Evolutionary conservation across 306 rosid species (phyloP).

Genomic region (Rosa lucieae): DNA sequence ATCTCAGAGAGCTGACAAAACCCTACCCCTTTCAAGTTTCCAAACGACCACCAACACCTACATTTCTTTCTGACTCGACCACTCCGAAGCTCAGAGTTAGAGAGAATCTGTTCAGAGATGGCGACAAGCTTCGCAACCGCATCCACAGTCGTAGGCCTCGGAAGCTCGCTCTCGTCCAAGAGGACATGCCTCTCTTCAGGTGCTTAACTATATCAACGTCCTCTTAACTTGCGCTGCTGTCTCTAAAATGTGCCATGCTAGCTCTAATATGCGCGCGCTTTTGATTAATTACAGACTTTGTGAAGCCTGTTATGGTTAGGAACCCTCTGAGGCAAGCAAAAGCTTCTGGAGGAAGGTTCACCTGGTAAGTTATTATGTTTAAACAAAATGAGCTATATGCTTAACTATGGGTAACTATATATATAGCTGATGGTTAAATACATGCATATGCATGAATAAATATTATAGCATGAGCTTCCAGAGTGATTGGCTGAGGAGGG

Average conservation of each 20-base stretch:
- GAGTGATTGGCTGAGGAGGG: constrained; percentile 83
- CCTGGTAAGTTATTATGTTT: constrained; percentile 48
- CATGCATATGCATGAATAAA: neutral
- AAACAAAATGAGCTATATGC: neutral
- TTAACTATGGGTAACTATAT: neutral
- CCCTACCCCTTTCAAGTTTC: neutral
- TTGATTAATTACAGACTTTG: constrained; percentile 42
- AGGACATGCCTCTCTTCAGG: constrained; percentile 54
- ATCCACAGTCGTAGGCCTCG: constrained; percentile 58
- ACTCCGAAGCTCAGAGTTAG: neutral
- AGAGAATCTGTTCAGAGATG: constrained; percentile 33
- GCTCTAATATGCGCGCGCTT: neutral
- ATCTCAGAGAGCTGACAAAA: constrained; percentile 13
- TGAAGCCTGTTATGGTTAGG: constrained; percentile 50
- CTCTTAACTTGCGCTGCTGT: neutral
- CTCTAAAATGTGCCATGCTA: neutral
- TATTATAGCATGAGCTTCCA: constrained; percentile 43
- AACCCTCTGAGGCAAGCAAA: constrained; percentile 57
- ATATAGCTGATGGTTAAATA: neutral
- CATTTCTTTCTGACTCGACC: neutral
- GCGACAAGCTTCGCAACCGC: constrained; percentile 59
- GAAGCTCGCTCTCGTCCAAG: constrained; percentile 36
- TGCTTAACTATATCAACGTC: neutral
- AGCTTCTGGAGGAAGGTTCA: constrained; percentile 56
- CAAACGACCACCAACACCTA: neutral